Evolutionary conservation across 139 green algal species (phyloP), one percentile per base, ranked within the genome.

Genomic region (Astrephomene gubernaculifera): DNA sequence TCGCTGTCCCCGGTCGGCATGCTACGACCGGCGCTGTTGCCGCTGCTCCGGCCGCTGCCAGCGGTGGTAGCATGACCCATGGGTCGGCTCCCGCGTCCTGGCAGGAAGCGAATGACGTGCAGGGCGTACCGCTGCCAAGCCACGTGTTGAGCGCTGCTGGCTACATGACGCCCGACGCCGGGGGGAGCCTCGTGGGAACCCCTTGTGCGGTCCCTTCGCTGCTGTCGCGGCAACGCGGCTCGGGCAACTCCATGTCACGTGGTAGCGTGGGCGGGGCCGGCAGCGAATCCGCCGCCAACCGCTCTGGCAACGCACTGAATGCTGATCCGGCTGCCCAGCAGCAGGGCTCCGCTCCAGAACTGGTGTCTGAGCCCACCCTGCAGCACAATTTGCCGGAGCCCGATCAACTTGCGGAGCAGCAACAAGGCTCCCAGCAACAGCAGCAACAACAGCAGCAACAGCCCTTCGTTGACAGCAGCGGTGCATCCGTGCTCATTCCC

Each of bases 201-300:
- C 63, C 78, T 7, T 74, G 21, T 4, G 52, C 35, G 25, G 41
- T 2, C 14, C 43, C 22, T 3, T 63, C 43, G 10, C 43, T 61
- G 60, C 61, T 83, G n/a, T 25, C 31, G 21, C 76, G 76, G 41
- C 60, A 73, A 41, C 76, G 76, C 60, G 73, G 76, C 76, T 83
- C 76, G 17, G 39, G 25, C 4, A 25, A n/a, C n/a, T n/a, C n/a
- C n/a, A n/a, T n/a, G n/a, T 12, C 19, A 36, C 17, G 7, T 24
- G 68, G 12, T 12, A 75, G 36, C 25, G 33, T 22, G 22, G 33
- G 36, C 71, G 22, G 49, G 35, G 8, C 5, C 3, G 31, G 29
- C 61, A 14, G 61, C 61, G 61, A n/a, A n/a, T n/a, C 29, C 61
- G 36, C 35, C 35, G 21, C 14, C 65, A 31, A 7, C 45, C 9